phyloP scores from a whole-genome alignment of 441 rosid species.

The Croton laevigatus region DNA sequence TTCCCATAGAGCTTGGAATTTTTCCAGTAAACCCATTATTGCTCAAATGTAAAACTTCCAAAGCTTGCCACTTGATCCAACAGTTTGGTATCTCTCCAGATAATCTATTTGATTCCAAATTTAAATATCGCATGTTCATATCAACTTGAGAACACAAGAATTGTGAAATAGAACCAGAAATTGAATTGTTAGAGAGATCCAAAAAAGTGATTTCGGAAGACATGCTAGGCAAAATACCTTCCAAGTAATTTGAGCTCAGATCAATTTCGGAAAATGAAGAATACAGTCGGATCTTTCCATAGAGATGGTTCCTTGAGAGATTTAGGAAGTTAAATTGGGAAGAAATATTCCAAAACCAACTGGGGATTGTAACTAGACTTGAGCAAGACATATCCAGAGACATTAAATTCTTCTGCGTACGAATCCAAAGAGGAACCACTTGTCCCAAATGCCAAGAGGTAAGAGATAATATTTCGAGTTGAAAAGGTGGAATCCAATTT shows the following conservation, averaged over 20 bases:
- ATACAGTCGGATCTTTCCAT: background rate
- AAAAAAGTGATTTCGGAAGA: background rate
- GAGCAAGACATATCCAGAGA: background rate
- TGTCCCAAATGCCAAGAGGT: background rate
- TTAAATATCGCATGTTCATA: too few species aligned
- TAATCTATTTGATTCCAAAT: background rate
- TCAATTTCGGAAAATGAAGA: background rate
- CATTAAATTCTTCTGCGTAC: background rate
- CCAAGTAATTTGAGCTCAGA: background rate
- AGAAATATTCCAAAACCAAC: background rate
- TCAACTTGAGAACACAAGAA: background rate
- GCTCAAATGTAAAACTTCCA: background rate
- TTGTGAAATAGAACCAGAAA: background rate
- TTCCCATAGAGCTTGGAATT: background rate
- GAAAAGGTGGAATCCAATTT: background rate
- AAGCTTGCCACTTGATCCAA: slow-evolving; percentile 5
- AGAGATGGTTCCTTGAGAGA: background rate
- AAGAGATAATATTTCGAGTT: too few species aligned
- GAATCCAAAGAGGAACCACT: background rate
- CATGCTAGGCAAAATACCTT: background rate
- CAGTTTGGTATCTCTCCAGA: slow-evolving; percentile 13
- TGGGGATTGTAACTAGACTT: background rate
- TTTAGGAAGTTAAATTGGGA: too few species aligned
- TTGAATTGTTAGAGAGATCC: background rate
- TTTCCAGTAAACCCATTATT: slow-evolving; percentile 4